phyloP scores from a whole-genome alignment of 2,329 filamentous ascomycete species.

The Botrytis pseudocinerea region DNA sequence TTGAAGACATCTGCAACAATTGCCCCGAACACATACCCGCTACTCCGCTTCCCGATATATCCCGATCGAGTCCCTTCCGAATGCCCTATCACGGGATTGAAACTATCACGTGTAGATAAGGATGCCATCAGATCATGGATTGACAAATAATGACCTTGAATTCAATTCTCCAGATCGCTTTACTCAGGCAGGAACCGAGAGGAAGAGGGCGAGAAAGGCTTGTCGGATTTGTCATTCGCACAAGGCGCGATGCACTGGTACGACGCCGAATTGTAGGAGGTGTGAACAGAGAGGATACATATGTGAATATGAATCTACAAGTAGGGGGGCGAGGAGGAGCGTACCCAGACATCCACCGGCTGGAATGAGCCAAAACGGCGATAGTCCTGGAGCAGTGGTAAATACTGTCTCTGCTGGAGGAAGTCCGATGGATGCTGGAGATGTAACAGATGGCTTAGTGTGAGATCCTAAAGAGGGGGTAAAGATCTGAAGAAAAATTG shows the following conservation, averaged over 20 bases:
- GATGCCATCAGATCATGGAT: conserved; percentile 4
- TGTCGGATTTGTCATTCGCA: conserved; percentile 23
- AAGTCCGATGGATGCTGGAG: conserved; percentile 17
- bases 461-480: not conserved
- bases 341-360: conserved; percentile 16
- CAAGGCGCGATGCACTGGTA: conserved; percentile 21
- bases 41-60: not conserved
- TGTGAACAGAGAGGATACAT: conserved; percentile 22
- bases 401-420: conserved; percentile 15
- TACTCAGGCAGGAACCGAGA: conserved; percentile 20
- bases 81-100: not conserved
- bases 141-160: conserved; percentile 16
- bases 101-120: conserved; percentile 23
- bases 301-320: conserved; percentile 22
- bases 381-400: not conserved
- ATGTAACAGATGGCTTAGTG: conserved; percentile 9
- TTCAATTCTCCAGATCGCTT: conserved; percentile 23
- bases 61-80: conserved; percentile 2
- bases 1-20: conserved; percentile 8
- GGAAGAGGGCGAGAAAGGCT: conserved; percentile 19
- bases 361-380: conserved; percentile 13
- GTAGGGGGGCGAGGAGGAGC: conserved; percentile 16
- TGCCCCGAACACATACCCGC: conserved; percentile 3
- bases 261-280: conserved; percentile 19
- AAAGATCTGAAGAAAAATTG: not conserved